Conservation (phyloP, 805 yeast genomes). For the Nakazawaea ishiwadae region DNA sequence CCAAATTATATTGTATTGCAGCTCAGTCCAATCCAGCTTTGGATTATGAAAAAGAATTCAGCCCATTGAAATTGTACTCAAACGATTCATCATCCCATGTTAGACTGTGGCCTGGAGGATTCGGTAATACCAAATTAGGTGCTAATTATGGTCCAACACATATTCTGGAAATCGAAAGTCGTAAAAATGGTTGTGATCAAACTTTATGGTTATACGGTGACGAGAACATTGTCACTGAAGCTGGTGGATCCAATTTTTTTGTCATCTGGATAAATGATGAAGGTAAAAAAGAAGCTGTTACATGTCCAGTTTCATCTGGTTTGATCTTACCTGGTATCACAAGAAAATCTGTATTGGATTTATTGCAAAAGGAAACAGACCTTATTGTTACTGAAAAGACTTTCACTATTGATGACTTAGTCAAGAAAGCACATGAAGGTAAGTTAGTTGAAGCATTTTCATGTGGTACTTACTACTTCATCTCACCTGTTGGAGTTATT, state of each 20-base stretch:
- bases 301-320: slow-evolving; percentile 47
- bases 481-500: slow-evolving; percentile 41
- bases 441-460: slow-evolving; percentile 50
- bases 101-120: slow-evolving; percentile 58
- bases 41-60: slow-evolving; percentile 28
- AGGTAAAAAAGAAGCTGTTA: slow-evolving; percentile 42
- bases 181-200: slow-evolving; percentile 42
- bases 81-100: slow-evolving; percentile 45
- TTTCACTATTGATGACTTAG: slow-evolving; percentile 42
- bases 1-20: slow-evolving; percentile 38
- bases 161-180: slow-evolving; percentile 40
- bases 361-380: slow-evolving; percentile 34
- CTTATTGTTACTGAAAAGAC: slow-evolving; percentile 33
- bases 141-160: slow-evolving; percentile 54
- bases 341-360: slow-evolving; percentile 41
- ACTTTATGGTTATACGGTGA: slow-evolving; percentile 52
- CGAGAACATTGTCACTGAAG: slow-evolving; percentile 48
- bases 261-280: slow-evolving; percentile 37
- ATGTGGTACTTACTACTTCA: slow-evolving; percentile 50
- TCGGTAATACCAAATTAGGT: slow-evolving; percentile 48
- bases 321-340: slow-evolving; percentile 51
- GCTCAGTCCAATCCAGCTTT: slow-evolving; percentile 36
- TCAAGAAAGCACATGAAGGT: slow-evolving; percentile 39
- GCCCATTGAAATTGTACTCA: slow-evolving; percentile 39
- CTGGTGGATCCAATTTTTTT: slow-evolving; percentile 51